phyloP scores from a whole-genome alignment of 176 grass and related monocot genomes.

The Puya raimondii region DNA sequence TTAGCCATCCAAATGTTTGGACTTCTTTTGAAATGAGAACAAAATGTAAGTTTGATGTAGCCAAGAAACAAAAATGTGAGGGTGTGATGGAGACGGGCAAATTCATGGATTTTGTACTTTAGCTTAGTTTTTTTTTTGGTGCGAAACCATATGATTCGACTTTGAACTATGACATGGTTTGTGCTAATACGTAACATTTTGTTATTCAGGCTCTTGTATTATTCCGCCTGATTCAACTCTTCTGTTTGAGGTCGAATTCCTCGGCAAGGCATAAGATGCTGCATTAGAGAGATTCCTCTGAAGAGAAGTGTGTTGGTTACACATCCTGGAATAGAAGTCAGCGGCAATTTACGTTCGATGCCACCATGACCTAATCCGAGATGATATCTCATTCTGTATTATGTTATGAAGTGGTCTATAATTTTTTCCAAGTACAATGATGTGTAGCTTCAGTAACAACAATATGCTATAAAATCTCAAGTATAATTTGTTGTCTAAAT shows the following conservation, averaged over 20 bases:
- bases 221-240: conserved; percentile 90
- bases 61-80: no score
- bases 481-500: no score
- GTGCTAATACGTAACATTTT: not conserved
- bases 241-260: conserved; percentile 85
- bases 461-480: not conserved
- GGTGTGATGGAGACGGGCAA: no score
- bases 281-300: not conserved
- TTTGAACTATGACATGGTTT: not conserved
- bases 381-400: not conserved
- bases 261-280: conserved; percentile 45
- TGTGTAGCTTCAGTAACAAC: not conserved
- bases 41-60: no score
- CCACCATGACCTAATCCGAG: not conserved
- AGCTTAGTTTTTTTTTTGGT: not conserved
- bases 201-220: conserved; percentile 50
- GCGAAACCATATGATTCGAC: not conserved
- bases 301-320: not conserved
- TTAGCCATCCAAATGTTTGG: no score
- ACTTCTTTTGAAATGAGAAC: no score
- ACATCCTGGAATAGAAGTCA: not conserved
- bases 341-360: not conserved
- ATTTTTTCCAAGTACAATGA: not conserved
- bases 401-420: not conserved
- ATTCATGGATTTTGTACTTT: no score